Conservation (phyloP, 2,329 filamentous ascomycete species). For the Sarocladiaceae sp. region DNA sequence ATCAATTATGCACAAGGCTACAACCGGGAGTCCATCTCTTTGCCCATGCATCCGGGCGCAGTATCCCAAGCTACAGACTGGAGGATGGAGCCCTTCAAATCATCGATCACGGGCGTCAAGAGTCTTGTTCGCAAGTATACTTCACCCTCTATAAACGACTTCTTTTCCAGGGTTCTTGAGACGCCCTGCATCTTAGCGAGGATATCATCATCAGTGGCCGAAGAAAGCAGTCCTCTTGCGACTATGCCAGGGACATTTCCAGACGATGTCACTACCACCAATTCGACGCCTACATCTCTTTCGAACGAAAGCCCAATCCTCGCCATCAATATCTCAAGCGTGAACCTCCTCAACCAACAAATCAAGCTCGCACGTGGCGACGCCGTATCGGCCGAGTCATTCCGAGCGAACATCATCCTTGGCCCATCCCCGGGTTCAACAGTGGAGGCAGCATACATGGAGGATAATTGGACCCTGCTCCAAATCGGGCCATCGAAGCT, state of each 20-base stretch:
- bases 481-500: slow-evolving; percentile 62
- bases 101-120: slow-evolving; percentile 80
- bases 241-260: slow-evolving; percentile 50
- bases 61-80: slow-evolving; percentile 38
- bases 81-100: slow-evolving; percentile 31
- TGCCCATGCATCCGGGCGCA: slow-evolving; percentile 59
- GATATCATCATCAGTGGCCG: slow-evolving; percentile 58
- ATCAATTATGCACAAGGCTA: not conserved
- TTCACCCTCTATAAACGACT: slow-evolving; percentile 60
- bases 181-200: slow-evolving; percentile 81
- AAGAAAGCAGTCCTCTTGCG: slow-evolving; percentile 38
- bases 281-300: slow-evolving; percentile 60
- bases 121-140: slow-evolving; percentile 64
- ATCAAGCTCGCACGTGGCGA: slow-evolving; percentile 61
- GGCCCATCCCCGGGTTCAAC: slow-evolving; percentile 22
- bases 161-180: slow-evolving; percentile 72
- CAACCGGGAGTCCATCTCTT: slow-evolving; percentile 41
- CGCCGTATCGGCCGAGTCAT: slow-evolving; percentile 66
- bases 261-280: slow-evolving; percentile 44
- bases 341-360: slow-evolving; percentile 70
- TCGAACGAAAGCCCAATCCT: slow-evolving; percentile 95
- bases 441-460: slow-evolving; percentile 56
- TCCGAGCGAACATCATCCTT: slow-evolving; percentile 85
- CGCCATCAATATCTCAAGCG: slow-evolving; percentile 73
- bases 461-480: slow-evolving; percentile 75